phyloP scores from a whole-genome alignment of 2,329 filamentous ascomycete species.

The Penicillium sp. region DNA sequence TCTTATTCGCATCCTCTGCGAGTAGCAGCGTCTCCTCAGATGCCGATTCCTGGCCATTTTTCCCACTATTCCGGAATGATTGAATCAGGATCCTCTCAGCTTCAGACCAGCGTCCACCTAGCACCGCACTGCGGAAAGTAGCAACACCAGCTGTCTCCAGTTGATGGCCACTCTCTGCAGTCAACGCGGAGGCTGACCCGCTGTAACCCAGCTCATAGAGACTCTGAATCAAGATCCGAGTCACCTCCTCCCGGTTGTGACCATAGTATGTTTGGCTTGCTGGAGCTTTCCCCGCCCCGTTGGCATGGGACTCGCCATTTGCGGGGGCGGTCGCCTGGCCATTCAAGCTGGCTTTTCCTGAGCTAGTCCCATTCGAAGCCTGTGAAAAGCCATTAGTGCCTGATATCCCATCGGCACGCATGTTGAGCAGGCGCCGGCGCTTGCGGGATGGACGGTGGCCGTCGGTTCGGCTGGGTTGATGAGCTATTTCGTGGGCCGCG shows the following conservation, averaged over 20 bases:
- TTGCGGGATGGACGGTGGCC: slow-evolving; percentile 48
- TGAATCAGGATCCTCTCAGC: slow-evolving; percentile 79
- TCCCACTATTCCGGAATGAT: slow-evolving; percentile 43
- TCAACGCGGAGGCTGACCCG: slow-evolving; percentile 71
- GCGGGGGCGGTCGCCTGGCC: slow-evolving; percentile 48
- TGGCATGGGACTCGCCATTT: slow-evolving; percentile 41
- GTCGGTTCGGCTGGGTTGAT: slow-evolving; percentile 29
- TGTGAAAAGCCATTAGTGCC: slow-evolving; percentile 57
- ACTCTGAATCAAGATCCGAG: slow-evolving; percentile 87
- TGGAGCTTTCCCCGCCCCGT: slow-evolving; percentile 38
- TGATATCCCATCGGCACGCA: slow-evolving; percentile 62
- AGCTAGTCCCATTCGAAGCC: slow-evolving; percentile 58
- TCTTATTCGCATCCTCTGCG: slow-evolving; percentile 70
- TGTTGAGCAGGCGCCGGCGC: slow-evolving; percentile 61
- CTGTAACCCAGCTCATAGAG: slow-evolving; percentile 85
- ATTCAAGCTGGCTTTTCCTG: slow-evolving; percentile 57
- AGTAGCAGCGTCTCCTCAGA: slow-evolving; percentile 66
- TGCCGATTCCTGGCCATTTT: slow-evolving; percentile 24
- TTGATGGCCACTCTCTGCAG: slow-evolving; percentile 79
- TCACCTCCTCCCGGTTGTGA: slow-evolving; percentile 90
- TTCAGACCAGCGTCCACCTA: slow-evolving; percentile 77
- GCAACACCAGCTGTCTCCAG: slow-evolving; percentile 84
- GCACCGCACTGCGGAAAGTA: slow-evolving; percentile 77
- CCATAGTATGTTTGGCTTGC: slow-evolving; percentile 65
- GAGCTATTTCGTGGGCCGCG: slow-evolving; percentile 20